Evolutionary conservation across 1,284 basidiomycete species (phyloP).

Genomic region (Rhodotorula sp.): DNA sequence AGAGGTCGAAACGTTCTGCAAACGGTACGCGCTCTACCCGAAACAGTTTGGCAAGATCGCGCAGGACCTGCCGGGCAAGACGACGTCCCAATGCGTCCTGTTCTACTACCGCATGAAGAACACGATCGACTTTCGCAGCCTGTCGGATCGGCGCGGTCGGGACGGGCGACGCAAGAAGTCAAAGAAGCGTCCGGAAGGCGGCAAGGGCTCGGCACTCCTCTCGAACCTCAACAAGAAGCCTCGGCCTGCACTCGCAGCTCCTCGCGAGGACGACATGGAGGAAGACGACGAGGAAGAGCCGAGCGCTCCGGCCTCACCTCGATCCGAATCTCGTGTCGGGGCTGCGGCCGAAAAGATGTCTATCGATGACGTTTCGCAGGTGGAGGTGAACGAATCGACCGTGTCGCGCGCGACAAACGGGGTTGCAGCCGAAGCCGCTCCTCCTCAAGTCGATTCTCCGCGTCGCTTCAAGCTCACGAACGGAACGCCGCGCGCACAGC

Average conservation of each 20-base stretch:
- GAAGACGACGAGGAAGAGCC: conserved; percentile 46
- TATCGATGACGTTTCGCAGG: too few species aligned
- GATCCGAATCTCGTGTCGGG: neutral
- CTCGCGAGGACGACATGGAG: conserved; percentile 21
- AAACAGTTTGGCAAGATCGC: conserved; percentile 93
- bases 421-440: too few species aligned
- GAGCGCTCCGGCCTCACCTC: conserved; percentile 32
- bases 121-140: conserved; percentile 77
- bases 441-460: neutral
- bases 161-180: conserved; percentile 47
- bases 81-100: conserved; percentile 80
- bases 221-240: conserved; percentile 42
- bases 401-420: too few species aligned
- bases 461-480: neutral
- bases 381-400: too few species aligned
- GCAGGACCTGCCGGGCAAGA: conserved; percentile 76
- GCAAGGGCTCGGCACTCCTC: conserved; percentile 48
- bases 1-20: conserved; percentile 75
- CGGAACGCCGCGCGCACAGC: neutral
- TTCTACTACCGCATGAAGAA: conserved; percentile 97
- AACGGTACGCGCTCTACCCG: conserved; percentile 77
- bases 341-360: neutral
- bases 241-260: conserved; percentile 5
- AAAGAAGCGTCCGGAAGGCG: conserved; percentile 45
- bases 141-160: conserved; percentile 50